Percentiles rank a stretch among this genome's conserved stretches.
Evolutionary conservation across 2,329 filamentous ascomycete species (phyloP).

Genomic region (Scolecobasidium constrictum): DNA sequence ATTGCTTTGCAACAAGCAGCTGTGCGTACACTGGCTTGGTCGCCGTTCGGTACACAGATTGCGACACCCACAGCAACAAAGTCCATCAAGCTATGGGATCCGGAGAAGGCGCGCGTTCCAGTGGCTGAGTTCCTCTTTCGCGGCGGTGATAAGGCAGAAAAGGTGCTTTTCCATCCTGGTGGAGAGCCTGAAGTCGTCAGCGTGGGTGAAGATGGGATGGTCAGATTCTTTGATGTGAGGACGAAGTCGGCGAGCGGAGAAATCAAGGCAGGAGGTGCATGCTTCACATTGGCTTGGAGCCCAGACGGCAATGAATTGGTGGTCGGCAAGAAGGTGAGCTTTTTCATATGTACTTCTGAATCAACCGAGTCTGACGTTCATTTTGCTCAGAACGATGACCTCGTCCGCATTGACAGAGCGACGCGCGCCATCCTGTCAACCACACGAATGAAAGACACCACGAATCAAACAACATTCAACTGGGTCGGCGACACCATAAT

Average conservation of each 20-base stretch:
- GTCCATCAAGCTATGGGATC: constrained; percentile 70
- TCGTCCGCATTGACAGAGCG: constrained; percentile 52
- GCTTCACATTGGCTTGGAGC: constrained; percentile 62
- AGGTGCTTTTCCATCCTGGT: constrained; percentile 66
- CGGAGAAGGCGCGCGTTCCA: constrained; percentile 61
- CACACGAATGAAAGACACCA: constrained; percentile 52
- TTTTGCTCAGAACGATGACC: constrained; percentile 42
- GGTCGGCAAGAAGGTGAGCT: constrained; percentile 57
- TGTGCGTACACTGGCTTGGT: constrained; percentile 82
- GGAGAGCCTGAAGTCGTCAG: constrained; percentile 70
- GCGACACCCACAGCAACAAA: constrained; percentile 68
- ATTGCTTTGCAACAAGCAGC: constrained; percentile 19
- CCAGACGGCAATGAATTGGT: constrained; percentile 60
- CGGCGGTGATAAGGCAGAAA: constrained; percentile 55
- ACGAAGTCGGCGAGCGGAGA: constrained; percentile 61
- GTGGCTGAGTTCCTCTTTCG: constrained; percentile 67
- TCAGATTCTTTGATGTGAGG: constrained; percentile 72
- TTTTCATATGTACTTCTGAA: not conserved
- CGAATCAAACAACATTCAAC: constrained; percentile 64
- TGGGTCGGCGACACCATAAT: constrained; percentile 63
- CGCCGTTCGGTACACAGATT: constrained; percentile 69
- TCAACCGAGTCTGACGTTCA: constrained; percentile 1
- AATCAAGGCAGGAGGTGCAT: constrained; percentile 46
- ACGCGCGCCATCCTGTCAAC: constrained; percentile 45
- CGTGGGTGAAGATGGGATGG: constrained; percentile 60